Evolutionary conservation across 1,284 basidiomycete genomes (phyloP).

Genomic region (Fomitopsis palustris): DNA sequence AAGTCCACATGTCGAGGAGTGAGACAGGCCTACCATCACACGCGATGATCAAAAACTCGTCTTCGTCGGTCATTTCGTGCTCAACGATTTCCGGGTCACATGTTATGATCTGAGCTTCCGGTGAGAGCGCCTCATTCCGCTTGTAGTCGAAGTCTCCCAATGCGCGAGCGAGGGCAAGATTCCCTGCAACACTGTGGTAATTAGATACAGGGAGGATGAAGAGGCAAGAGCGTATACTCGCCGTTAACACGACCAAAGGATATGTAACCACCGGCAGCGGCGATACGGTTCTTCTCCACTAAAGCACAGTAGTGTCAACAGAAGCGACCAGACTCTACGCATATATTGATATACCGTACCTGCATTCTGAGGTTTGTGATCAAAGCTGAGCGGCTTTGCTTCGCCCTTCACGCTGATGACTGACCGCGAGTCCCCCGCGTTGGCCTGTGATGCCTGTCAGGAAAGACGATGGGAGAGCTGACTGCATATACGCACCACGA

Average conservation of each 20-base stretch:
- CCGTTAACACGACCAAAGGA: constrained; percentile 98
- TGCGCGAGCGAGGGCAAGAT: constrained; percentile 92
- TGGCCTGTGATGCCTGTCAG: constrained; percentile 59
- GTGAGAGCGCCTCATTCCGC: constrained; percentile 78
- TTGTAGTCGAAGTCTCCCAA: constrained; percentile 99
- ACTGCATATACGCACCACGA: constrained; percentile 55
- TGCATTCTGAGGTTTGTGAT: constrained; percentile 94
- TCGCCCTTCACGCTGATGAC: constrained; percentile 87
- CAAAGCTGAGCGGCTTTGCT: constrained; percentile 86
- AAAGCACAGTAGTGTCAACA: constrained; percentile 1
- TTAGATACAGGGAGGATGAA: neutral
- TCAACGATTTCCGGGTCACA: constrained; percentile 89
- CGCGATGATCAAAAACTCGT: constrained; percentile 95
- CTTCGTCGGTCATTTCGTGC: constrained; percentile 82
- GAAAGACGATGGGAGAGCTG: neutral
- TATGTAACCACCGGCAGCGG: constrained; percentile 93
- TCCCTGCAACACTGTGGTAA: constrained; percentile 52
- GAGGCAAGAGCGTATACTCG: constrained; percentile 31
- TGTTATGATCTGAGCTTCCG: constrained; percentile 95
- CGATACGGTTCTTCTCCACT: constrained; percentile 88
- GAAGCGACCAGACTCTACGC: neutral
- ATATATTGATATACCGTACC: constrained; percentile 42
- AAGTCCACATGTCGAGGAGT: constrained; percentile 2
- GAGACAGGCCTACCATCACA: constrained; percentile 77
- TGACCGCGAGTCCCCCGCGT: constrained; percentile 95